Conservation (phyloP, 1,284 basidiomycete genomes). For the Agaricales sp. region DNA sequence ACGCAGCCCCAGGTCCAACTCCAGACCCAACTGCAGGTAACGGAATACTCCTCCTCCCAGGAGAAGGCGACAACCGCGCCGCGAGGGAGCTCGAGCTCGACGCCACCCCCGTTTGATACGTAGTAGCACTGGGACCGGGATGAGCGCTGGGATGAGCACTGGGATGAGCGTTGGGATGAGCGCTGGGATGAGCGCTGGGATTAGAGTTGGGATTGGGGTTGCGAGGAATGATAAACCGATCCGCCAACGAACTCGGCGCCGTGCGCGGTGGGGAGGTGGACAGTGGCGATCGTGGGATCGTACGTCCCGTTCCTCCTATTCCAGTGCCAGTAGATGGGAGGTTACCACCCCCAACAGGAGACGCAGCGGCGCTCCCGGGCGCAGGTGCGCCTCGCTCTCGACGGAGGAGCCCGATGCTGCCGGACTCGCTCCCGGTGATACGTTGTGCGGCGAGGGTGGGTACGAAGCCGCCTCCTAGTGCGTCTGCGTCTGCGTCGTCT, state of each 20-base stretch:
- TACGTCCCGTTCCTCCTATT: too few relatives aligned
- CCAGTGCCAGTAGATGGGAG: too few relatives aligned
- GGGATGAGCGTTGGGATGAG: background rate
- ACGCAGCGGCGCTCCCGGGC: too few relatives aligned
- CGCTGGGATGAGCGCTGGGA: background rate
- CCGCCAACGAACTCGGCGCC: background rate
- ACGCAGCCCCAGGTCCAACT: background rate
- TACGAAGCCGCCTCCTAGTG: conserved; percentile 42
- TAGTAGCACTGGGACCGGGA: background rate
- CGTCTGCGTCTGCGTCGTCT: too few relatives aligned
- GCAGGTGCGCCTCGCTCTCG: background rate
- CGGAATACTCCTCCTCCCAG: too few relatives aligned
- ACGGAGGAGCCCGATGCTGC: background rate
- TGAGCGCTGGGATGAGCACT: background rate
- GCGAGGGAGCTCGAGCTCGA: too few relatives aligned
- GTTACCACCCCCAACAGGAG: too few relatives aligned
- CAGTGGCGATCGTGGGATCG: background rate
- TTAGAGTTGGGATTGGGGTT: background rate
- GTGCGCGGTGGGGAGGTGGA: background rate
- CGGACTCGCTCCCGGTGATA: background rate
- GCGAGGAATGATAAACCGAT: background rate
- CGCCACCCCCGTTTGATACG: background rate
- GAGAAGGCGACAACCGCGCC: too few relatives aligned
- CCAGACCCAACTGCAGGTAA: background rate
- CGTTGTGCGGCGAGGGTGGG: conserved; percentile 37